Evolutionary conservation across 2,329 filamentous ascomycete genomes (phyloP).

Genomic region (Fusarium haematococcum): DNA sequence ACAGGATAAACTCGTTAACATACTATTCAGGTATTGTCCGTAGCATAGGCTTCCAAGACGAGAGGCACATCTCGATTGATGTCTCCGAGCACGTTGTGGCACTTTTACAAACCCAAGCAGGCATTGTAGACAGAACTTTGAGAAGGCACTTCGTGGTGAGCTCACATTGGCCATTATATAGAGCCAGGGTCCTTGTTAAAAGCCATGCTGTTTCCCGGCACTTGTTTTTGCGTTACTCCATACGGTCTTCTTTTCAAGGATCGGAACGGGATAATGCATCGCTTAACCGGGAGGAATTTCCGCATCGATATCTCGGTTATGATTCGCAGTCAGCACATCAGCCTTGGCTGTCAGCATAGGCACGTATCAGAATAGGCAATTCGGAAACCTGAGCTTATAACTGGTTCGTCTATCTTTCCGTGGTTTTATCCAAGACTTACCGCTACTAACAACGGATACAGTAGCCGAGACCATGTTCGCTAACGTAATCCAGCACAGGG

Average conservation of each 20-base stretch:
- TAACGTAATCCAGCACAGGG: background rate
- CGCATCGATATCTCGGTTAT: background rate
- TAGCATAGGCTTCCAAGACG: background rate
- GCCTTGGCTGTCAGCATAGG: background rate
- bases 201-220: background rate
- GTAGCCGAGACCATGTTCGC: background rate
- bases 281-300: background rate
- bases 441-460: background rate
- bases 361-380: background rate
- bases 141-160: background rate
- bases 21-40: background rate
- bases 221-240: background rate
- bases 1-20: background rate
- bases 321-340: background rate
- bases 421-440: background rate
- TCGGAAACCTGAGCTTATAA: background rate
- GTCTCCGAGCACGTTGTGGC: background rate
- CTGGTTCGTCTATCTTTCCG: background rate
- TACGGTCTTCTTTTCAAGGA: background rate
- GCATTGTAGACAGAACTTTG: background rate
- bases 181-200: background rate
- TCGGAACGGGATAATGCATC: background rate
- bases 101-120: background rate
- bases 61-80: background rate
- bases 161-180: background rate